Percentiles rank a stretch among this genome's conserved stretches.
phyloP scores from a whole-genome alignment of 306 rosid genomes.

The Senna siamea region DNA sequence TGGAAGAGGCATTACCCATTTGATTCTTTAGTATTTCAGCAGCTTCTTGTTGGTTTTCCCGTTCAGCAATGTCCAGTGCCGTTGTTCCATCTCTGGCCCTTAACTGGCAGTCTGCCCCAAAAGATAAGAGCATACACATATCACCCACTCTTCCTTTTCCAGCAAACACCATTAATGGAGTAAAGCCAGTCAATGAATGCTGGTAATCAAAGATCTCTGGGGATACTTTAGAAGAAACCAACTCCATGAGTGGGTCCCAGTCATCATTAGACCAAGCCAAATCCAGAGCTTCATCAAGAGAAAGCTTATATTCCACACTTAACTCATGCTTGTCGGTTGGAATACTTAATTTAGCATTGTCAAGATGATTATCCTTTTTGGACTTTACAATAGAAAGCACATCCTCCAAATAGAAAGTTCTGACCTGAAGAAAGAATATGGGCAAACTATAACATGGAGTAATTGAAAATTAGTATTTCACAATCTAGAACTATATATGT shows the following conservation, averaged over 20 bases:
- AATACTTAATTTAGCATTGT: slow-evolving; percentile 38
- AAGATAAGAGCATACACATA: slow-evolving; percentile 79
- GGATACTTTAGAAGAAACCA: slow-evolving; percentile 67
- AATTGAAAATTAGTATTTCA: slow-evolving; percentile 33
- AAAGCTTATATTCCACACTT: slow-evolving; percentile 67
- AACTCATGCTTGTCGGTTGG: slow-evolving; percentile 41
- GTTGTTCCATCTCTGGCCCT: slow-evolving; percentile 69
- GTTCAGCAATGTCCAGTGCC: slow-evolving; percentile 76
- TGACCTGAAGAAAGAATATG: slow-evolving; percentile 65
- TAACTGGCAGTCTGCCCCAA: slow-evolving; percentile 76
- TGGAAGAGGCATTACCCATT: slow-evolving; percentile 51
- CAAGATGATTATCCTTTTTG: slow-evolving; percentile 58
- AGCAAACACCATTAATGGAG: slow-evolving; percentile 89
- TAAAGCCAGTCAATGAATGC: slow-evolving; percentile 76
- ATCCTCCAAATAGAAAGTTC: slow-evolving; percentile 85
- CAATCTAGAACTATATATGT: slow-evolving; percentile 38
- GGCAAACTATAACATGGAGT: slow-evolving; percentile 13
- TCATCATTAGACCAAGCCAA: slow-evolving; percentile 85
- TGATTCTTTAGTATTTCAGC: slow-evolving; percentile 65
- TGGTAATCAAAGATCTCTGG: slow-evolving; percentile 67
- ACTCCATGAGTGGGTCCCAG: slow-evolving; percentile 72
- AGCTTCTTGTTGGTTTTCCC: slow-evolving; percentile 59
- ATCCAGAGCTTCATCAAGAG: slow-evolving; percentile 82
- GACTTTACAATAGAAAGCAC: slow-evolving; percentile 70
- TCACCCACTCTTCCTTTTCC: slow-evolving; percentile 86